Percentiles rank a stretch among this genome's conserved stretches.
phyloP scores from a whole-genome alignment of 768 basidiomycete species.

The Cubamyces sp. region DNA sequence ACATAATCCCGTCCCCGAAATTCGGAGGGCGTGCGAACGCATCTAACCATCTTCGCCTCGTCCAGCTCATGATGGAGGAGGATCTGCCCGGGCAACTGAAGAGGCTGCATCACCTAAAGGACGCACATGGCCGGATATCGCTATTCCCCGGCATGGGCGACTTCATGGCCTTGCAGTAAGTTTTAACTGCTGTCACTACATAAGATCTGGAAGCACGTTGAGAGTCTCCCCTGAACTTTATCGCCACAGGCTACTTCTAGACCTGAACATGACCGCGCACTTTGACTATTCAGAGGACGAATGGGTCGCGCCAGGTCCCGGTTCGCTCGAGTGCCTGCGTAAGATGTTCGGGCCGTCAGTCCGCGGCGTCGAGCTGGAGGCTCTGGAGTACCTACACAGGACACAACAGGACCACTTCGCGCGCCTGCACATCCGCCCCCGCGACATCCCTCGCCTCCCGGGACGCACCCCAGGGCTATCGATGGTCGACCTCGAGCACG shows the following conservation, averaged over 20 bases:
- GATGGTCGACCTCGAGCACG: constrained; percentile 77
- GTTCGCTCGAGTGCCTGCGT: constrained; percentile 64
- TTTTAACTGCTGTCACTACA: constrained; percentile 46
- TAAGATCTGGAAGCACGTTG: not conserved
- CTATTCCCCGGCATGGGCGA: constrained; percentile 76
- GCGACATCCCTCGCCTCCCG: constrained; percentile 32
- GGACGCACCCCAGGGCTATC: constrained; percentile 42
- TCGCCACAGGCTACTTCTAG: constrained; percentile 38
- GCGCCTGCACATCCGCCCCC: constrained; percentile 48
- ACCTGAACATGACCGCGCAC: constrained; percentile 41
- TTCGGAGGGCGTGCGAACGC: constrained; percentile 51
- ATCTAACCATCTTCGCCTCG: constrained; percentile 65
- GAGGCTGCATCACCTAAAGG: constrained; percentile 56
- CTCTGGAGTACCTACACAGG: constrained; percentile 66
- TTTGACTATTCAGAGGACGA: constrained; percentile 69
- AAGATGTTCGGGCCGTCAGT: constrained; percentile 62
- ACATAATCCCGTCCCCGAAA: constrained; percentile 70
- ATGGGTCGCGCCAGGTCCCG: constrained; percentile 72
- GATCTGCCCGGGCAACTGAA: constrained; percentile 54
- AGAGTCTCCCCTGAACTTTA: not conserved
- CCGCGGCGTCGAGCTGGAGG: constrained; percentile 52
- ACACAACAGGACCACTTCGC: constrained; percentile 64
- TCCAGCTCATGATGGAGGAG: constrained; percentile 51
- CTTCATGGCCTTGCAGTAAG: constrained; percentile 73
- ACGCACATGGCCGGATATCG: constrained; percentile 58